Evolutionary conservation across 2,329 filamentous ascomycete species (phyloP), one percentile per base, ranked within the genome.

Genomic region (Sarocladiaceae sp.): DNA sequence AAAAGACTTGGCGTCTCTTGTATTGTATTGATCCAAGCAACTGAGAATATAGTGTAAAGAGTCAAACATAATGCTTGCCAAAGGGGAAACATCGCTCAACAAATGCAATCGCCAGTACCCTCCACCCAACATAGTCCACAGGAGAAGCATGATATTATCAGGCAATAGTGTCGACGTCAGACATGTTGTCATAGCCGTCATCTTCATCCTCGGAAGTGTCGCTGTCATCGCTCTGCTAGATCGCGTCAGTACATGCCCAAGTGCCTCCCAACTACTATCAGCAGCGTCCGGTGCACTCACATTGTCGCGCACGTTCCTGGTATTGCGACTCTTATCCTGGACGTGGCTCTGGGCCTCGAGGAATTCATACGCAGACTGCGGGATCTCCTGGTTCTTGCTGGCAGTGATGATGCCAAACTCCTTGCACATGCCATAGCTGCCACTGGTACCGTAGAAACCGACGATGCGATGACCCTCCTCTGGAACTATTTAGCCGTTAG

Each of bases 321-420:
- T n/a, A 13, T 21, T 23, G 26, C 4, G 33, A 16, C 11, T 32
- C 5, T 13, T 19, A 11, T 46, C 21, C 20, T 11, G n/a, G 31
- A 47, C 15, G 21, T 52, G 51, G 35, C 70, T 68, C 47, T 60
- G 63, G 24, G 73, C 50, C 50, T 72, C 66, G 6, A 57, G 47
- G 57, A 72, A 56, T 13, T 65, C 61, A 49, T 67, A 73, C 1
- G 68, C 56, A 6, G 47, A 48, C 1, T 60, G 59, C 0, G 70
- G 69, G 11, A 73, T 48, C 6, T 63, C 60, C 3, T 65, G 53
- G 27, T 55, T 57, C 44, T 55, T 63, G 0, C 67, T 65, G 4
- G 62, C 67, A 2, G 66, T 73, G 16, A 74, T 59, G 41, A 74
- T 72, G 4, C 70, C 71, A 54, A 74, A 73, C 48, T 72, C 64